These are phyloP conservation scores for Chrysoporthe cubensis DNA, from an alignment of 2,329 filamentous ascomycete species.

Conservation along the genomic window DNA sequence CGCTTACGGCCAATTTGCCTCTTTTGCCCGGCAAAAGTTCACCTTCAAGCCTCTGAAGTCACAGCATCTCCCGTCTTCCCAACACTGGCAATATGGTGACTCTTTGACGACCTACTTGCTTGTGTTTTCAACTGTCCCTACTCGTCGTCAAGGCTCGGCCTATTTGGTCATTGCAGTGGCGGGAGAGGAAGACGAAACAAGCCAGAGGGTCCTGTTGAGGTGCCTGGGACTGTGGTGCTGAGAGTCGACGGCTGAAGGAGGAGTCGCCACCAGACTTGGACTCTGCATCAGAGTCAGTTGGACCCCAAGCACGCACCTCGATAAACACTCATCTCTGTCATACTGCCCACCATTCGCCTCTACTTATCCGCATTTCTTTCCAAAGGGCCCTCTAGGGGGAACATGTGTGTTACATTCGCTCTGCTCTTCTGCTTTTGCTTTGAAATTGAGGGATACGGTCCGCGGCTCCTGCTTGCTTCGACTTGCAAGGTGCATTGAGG, in stretches of 20 bases:
- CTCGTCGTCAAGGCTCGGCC: too few species aligned
- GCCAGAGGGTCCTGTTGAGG: neutral
- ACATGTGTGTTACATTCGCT: conserved; percentile 21
- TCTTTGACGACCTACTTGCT: neutral
- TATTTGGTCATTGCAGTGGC: too few species aligned
- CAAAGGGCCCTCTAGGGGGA: conserved; percentile 15
- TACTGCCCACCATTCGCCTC: neutral
- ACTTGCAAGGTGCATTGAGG: conserved; percentile 6
- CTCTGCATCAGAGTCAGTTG: neutral
- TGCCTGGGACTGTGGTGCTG: neutral
- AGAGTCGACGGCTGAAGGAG: neutral
- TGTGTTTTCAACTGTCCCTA: neutral
- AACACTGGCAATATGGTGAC: neutral
- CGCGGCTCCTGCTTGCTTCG: neutral
- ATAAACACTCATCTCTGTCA: conserved; percentile 1
- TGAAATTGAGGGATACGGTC: neutral
- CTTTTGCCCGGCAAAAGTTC: neutral
- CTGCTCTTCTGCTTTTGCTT: conserved; percentile 12
- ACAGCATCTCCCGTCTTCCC: neutral
- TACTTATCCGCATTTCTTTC: neutral
- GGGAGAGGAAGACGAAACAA: neutral
- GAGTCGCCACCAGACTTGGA: neutral
- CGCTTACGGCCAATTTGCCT: neutral
- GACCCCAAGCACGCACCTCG: neutral
- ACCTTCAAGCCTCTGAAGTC: neutral